phyloP scores from a whole-genome alignment of 768 basidiomycete species.

The Suillus variegatus region DNA sequence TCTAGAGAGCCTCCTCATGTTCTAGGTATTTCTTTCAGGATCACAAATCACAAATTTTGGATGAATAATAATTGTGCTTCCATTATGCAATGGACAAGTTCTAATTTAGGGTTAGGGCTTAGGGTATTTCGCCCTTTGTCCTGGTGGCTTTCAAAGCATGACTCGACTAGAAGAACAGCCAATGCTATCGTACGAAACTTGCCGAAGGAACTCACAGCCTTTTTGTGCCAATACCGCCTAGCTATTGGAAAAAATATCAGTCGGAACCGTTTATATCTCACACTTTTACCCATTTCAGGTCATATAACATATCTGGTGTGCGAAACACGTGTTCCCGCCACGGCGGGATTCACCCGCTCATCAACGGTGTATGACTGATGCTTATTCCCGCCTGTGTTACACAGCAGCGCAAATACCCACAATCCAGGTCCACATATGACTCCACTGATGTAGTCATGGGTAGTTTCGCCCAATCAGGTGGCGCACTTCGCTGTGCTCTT shows the following conservation, averaged over 20 bases:
- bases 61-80: background rate
- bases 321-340: constrained; percentile 7
- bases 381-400: constrained; percentile 20
- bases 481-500: background rate
- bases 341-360: constrained; percentile 12
- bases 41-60: constrained; percentile 4
- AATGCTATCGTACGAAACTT: constrained; percentile 1
- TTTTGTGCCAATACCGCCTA: background rate
- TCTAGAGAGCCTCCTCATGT: constrained; percentile 8
- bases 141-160: constrained; percentile 8
- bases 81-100: background rate
- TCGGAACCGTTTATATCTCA: constrained; percentile 9
- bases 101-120: constrained; percentile 32
- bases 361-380: background rate
- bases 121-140: constrained; percentile 20
- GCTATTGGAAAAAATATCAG: constrained; percentile 2
- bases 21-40: constrained; percentile 5
- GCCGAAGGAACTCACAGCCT: background rate
- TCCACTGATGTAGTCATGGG: too few relatives aligned
- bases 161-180: constrained; percentile 9
- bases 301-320: background rate
- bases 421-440: background rate
- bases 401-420: background rate
- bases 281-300: constrained; percentile 6
- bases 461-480: background rate